Percentiles rank a stretch among this genome's conserved stretches.
phyloP scores from a whole-genome alignment of 495 filamentous ascomycete species.

The Amniculicola lignicola region DNA sequence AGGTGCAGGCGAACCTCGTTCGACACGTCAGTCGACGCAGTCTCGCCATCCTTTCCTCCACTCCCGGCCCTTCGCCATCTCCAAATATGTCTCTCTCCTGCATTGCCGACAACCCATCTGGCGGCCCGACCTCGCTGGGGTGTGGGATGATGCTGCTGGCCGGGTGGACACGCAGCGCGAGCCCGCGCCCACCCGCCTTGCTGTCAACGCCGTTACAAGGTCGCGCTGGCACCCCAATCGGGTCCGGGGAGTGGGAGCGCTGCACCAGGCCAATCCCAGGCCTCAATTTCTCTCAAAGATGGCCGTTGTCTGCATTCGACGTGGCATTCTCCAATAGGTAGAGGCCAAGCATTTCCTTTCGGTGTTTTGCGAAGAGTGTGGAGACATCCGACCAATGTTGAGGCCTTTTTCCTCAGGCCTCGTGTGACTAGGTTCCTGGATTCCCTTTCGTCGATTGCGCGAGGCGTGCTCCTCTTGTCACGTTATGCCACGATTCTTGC shows the following conservation, averaged over 20 bases:
- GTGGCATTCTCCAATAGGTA: conserved; percentile 30
- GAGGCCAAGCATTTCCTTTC: conserved; percentile 6
- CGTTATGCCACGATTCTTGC: conserved; percentile 13
- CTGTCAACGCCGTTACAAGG: conserved; percentile 2
- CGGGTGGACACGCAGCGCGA: no score
- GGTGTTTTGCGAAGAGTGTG: background rate
- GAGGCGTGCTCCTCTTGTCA: background rate
- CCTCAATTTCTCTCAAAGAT: conserved; percentile 11
- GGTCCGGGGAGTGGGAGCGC: conserved; percentile 3
- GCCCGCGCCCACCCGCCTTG: no score
- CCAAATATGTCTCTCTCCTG: conserved; percentile 12
- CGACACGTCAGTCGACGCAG: conserved; percentile 6
- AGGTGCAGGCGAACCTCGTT: conserved; percentile 22
- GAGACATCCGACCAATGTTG: conserved; percentile 3
- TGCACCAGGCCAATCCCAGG: conserved; percentile 24
- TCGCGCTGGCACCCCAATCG: conserved; percentile 1
- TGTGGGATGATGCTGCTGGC: background rate
- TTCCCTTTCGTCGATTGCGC: conserved; percentile 16
- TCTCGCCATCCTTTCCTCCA: conserved; percentile 2
- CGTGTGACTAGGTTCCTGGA: conserved; percentile 19
- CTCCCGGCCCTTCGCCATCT: background rate
- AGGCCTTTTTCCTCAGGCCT: background rate
- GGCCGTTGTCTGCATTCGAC: conserved; percentile 8
- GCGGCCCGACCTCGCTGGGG: conserved; percentile 6
- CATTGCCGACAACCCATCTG: conserved; percentile 26